A percentile compares a stretch with the other conserved stretches of the same genome.
Evolutionary conservation across 768 basidiomycete genomes (phyloP).

Genomic region (Dentipellis sp.): DNA sequence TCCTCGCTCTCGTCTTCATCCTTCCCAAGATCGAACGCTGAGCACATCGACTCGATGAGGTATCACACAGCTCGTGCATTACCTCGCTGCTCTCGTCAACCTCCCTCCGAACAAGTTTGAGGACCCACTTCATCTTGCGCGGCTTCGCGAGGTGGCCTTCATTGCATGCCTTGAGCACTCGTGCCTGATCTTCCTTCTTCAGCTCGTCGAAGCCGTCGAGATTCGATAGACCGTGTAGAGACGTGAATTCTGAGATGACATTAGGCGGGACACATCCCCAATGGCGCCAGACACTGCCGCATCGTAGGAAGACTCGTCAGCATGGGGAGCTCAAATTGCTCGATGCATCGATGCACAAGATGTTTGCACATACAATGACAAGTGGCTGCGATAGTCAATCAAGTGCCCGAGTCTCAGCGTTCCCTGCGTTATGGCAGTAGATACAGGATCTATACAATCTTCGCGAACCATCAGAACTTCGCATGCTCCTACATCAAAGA

Average conservation of each 20-base stretch:
- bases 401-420: slow-evolving; percentile 62
- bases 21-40: slow-evolving; percentile 28
- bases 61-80: too few species aligned
- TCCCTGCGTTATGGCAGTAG: slow-evolving; percentile 66
- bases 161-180: slow-evolving; percentile 64
- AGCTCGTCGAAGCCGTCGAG: slow-evolving; percentile 87
- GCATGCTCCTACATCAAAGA: background rate
- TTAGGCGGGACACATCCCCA: slow-evolving; percentile 82
- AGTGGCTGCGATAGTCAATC: slow-evolving; percentile 65
- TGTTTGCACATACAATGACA: slow-evolving; percentile 43
- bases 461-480: slow-evolving; percentile 2
- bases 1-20: slow-evolving; percentile 30
- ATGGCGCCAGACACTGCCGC: slow-evolving; percentile 77
- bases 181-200: slow-evolving; percentile 56
- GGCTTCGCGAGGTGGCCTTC: slow-evolving; percentile 31
- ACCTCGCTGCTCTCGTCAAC: too few species aligned
- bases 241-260: slow-evolving; percentile 65
- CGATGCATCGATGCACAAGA: background rate
- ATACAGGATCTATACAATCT: slow-evolving; percentile 28
- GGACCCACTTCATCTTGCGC: slow-evolving; percentile 29
- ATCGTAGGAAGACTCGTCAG: background rate
- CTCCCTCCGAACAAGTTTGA: too few species aligned
- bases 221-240: slow-evolving; percentile 49
- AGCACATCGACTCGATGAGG: too few species aligned
- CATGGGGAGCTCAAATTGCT: background rate